Evolutionary conservation across 1,284 basidiomycete genomes (phyloP).

Genomic region (Leccinum proliferum): DNA sequence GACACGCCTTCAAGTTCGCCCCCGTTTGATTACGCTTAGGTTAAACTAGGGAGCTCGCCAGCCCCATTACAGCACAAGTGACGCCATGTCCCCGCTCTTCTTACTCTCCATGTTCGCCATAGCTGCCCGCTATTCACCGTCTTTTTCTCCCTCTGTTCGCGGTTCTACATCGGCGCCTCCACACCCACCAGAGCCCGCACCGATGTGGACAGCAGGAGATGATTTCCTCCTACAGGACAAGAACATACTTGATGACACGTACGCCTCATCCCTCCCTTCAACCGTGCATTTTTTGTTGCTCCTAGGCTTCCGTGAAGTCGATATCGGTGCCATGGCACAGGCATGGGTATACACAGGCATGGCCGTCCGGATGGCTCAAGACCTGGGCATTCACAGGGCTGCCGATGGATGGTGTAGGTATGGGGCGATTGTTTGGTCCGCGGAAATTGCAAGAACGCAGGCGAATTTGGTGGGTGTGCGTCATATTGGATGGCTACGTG

Average conservation of each 20-base stretch:
- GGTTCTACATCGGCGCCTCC: conserved; percentile 28
- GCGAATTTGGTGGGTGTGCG: conserved; percentile 78
- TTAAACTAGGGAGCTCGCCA: conserved; percentile 25
- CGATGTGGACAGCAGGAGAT: conserved; percentile 84
- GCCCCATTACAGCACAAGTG: conserved; percentile 37
- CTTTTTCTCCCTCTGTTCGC: conserved; percentile 35
- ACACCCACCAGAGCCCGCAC: conserved; percentile 44
- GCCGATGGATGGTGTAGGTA: conserved; percentile 67
- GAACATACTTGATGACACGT: conserved; percentile 58
- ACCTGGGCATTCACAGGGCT: conserved; percentile 78
- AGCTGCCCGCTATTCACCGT: conserved; percentile 62
- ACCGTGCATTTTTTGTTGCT: conserved; percentile 77
- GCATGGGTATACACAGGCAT: conserved; percentile 81
- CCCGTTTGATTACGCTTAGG: conserved; percentile 24
- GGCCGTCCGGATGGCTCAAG: conserved; percentile 82
- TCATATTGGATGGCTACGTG: conserved; percentile 78
- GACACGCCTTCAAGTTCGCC: conserved; percentile 26
- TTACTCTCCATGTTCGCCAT: conserved; percentile 75
- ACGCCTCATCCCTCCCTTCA: conserved; percentile 57
- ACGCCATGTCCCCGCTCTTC: conserved; percentile 57
- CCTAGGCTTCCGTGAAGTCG: conserved; percentile 78
- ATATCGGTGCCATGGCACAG: conserved; percentile 83
- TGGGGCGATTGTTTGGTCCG: conserved; percentile 55
- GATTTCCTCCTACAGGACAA: conserved; percentile 69
- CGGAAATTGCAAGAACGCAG: conserved; percentile 70